These are phyloP conservation scores for Heliamphora exappendiculata DNA, from an alignment of 148 eudicot genomes.

Conservation along the genomic window DNA sequence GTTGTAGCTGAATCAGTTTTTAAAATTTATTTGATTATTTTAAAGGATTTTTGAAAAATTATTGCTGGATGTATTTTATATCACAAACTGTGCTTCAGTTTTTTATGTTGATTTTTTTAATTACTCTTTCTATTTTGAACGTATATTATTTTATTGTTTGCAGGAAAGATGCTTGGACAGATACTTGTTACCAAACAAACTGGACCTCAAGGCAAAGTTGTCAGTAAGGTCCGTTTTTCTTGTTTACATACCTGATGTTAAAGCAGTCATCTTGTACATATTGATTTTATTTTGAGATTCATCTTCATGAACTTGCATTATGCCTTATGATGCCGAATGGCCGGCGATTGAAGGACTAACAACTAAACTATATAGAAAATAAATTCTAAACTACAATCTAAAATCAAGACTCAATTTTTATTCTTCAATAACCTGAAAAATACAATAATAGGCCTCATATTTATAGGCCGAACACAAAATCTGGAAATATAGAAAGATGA, in stretches of 20 bases:
- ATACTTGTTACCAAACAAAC: conserved; percentile 95
- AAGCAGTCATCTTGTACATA: neutral
- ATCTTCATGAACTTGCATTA: neutral
- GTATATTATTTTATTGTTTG: conserved; percentile 7
- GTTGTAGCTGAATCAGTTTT: neutral
- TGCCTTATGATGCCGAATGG: too few relatives aligned
- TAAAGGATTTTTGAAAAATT: neutral
- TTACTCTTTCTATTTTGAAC: neutral
- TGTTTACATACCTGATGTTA: neutral
- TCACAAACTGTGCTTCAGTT: neutral
- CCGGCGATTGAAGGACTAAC: too few relatives aligned
- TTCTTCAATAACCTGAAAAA: too few relatives aligned
- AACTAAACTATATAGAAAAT: too few relatives aligned
- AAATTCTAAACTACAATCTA: too few relatives aligned
- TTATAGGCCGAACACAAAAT: too few relatives aligned
- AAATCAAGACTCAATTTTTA: too few relatives aligned
- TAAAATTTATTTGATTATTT: neutral
- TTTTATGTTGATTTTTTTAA: neutral
- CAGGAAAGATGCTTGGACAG: conserved; percentile 96
- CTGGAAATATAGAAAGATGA: too few relatives aligned
- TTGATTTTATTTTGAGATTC: neutral
- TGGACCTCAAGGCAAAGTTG: conserved; percentile 87
- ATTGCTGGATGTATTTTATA: neutral
- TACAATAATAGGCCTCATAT: too few relatives aligned
- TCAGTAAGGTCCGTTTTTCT: conserved; percentile 58